Conservation (phyloP, 202 grass and related monocot genomes). For the Carex sylvatica region DNA sequence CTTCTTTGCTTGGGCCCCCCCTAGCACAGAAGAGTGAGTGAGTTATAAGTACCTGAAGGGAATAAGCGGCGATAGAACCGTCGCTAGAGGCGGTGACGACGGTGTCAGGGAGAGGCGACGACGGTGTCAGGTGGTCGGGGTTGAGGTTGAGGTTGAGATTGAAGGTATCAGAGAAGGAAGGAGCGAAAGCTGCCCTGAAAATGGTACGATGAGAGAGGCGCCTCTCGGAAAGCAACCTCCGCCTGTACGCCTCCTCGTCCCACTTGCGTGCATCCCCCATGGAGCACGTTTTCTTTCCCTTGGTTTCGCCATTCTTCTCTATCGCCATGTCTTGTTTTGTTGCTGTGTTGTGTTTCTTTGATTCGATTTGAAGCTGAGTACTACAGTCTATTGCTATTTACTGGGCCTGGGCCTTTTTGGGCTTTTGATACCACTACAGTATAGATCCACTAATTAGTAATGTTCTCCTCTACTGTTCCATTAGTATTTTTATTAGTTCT, state of each 20-base stretch:
- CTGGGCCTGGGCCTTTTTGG: not conserved
- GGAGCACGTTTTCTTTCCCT: not conserved
- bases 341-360: not conserved
- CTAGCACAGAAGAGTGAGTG: not conserved
- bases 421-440: not conserved
- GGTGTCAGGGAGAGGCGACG: conserved; percentile 36
- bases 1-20: no score
- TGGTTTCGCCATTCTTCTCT: conserved; percentile 16
- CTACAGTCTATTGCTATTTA: not conserved
- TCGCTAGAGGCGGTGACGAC: conserved; percentile 74
- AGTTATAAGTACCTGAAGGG: conserved; percentile 29
- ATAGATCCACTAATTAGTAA: no score
- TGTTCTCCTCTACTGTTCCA: not conserved
- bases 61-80: conserved; percentile 62
- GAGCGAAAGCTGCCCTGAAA: conserved; percentile 71
- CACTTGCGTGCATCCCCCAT: conserved; percentile 54
- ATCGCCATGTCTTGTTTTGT: not conserved
- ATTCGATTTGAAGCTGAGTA: not conserved
- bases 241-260: conserved; percentile 71
- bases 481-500: not conserved
- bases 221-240: conserved; percentile 50
- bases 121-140: not conserved
- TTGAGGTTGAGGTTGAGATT: not conserved
- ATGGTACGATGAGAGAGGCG: conserved; percentile 60
- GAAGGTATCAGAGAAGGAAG: conserved; percentile 32